phyloP scores from a whole-genome alignment of 2,329 filamentous ascomycete species.

The Fusarium sp. region DNA sequence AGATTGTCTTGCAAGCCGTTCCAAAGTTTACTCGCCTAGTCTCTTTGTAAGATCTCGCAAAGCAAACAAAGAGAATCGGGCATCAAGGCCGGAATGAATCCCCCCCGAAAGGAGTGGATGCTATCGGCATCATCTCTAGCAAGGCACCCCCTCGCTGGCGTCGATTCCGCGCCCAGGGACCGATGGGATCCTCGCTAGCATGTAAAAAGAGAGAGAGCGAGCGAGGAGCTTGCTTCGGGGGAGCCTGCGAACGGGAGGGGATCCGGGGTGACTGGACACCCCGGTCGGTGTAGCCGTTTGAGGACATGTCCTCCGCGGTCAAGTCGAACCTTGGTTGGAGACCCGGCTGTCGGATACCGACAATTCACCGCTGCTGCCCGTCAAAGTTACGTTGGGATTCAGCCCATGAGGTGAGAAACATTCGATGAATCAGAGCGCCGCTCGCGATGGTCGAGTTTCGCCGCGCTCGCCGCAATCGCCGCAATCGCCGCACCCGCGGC shows the following conservation, averaged over 20 bases:
- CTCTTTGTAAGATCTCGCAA: background rate
- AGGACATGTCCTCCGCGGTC: constrained; percentile 19
- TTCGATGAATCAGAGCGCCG: constrained; percentile 7
- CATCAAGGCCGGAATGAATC: background rate
- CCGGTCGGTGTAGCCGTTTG: constrained; percentile 12
- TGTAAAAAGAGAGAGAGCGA: background rate
- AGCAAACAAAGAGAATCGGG: background rate
- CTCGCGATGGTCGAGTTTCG: background rate
- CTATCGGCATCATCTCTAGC: background rate
- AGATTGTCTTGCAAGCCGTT: background rate
- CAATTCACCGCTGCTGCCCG: constrained; percentile 6
- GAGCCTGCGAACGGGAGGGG: constrained; percentile 10
- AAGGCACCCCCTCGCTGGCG: background rate
- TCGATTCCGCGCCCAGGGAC: background rate
- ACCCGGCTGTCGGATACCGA: background rate
- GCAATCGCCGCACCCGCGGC: too few relatives aligned
- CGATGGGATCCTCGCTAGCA: constrained; percentile 15
- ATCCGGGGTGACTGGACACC: constrained; percentile 10
- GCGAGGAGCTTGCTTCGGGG: background rate
- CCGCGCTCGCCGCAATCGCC: background rate
- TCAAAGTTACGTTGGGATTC: constrained; percentile 10
- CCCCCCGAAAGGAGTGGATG: constrained; percentile 1
- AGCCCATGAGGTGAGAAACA: constrained; percentile 5
- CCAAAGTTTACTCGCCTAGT: background rate
- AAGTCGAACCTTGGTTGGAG: constrained; percentile 6